Conservation (phyloP, 441 rosid genomes). For the Adansonia rubrostipa region DNA sequence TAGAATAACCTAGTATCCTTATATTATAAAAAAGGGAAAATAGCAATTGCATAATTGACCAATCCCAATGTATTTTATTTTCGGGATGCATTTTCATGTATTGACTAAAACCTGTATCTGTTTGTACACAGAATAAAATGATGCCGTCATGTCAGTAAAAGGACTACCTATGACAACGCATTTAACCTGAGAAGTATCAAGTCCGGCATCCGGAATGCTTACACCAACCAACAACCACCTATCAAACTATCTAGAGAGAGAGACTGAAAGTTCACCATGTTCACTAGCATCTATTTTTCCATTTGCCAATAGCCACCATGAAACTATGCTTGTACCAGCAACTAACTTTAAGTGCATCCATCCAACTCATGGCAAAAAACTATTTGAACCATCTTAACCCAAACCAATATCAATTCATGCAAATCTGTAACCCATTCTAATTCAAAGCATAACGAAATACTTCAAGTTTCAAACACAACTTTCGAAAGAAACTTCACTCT, state of each 20-base stretch:
- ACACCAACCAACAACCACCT: conserved; percentile 1
- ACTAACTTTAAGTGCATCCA: not conserved
- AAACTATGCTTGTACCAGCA: not conserved
- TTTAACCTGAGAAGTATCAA: conserved; percentile 12
- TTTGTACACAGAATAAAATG: conserved; percentile 30
- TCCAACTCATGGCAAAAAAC: not conserved
- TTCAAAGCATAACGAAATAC: conserved; percentile 3
- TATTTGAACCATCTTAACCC: not conserved
- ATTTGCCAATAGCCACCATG: not conserved
- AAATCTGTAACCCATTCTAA: not conserved
- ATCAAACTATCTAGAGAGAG: conserved; percentile 1
- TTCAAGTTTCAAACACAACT: conserved; percentile 24
- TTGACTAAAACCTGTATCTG: conserved; percentile 14
- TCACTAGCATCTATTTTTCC: not conserved
- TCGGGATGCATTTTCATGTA: not conserved
- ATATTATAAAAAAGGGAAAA: not conserved
- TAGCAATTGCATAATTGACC: not conserved
- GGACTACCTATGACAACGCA: conserved; percentile 8
- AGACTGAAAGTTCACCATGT: not conserved
- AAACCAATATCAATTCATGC: conserved; percentile 16
- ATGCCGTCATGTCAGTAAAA: conserved; percentile 11
- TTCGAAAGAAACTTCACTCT: conserved; percentile 36
- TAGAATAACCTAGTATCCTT: too few species aligned
- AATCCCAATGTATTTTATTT: not conserved
- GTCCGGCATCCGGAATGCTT: conserved; percentile 27